These are phyloP conservation scores for Irpex rosettiformis DNA, from an alignment of 1,284 basidiomycete species.

Conservation along the genomic window DNA sequence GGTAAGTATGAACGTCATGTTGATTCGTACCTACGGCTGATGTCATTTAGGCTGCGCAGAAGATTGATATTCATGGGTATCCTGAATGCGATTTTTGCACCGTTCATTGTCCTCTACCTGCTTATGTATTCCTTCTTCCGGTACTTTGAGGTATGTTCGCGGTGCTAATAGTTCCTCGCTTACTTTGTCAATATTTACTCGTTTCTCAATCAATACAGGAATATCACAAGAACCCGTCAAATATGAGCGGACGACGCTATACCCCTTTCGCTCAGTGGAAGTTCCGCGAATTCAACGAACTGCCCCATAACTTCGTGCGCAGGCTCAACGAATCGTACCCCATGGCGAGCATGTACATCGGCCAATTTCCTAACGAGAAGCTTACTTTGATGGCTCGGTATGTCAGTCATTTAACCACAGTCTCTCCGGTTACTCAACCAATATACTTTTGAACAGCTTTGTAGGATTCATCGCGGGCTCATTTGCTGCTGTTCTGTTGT, in stretches of 20 bases:
- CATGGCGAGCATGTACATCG: slow-evolving; percentile 90
- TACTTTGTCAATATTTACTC: not conserved
- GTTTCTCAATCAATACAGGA: slow-evolving; percentile 53
- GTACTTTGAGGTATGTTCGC: slow-evolving; percentile 81
- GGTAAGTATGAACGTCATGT: slow-evolving; percentile 46
- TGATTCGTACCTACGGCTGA: not conserved
- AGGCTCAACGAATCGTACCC: slow-evolving; percentile 88
- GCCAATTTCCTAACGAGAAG: slow-evolving; percentile 96
- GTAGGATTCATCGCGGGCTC: slow-evolving; percentile 95
- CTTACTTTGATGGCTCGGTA: slow-evolving; percentile 86
- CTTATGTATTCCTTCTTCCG: slow-evolving; percentile 99
- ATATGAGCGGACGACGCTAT: slow-evolving; percentile 88
- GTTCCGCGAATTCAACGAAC: slow-evolving; percentile 98
- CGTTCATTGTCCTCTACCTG: slow-evolving; percentile 96
- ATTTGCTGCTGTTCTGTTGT: slow-evolving; percentile 90
- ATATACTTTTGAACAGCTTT: slow-evolving; percentile 54
- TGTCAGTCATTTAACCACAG: slow-evolving; percentile 21
- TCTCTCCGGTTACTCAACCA: not conserved
- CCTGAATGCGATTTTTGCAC: slow-evolving; percentile 91
- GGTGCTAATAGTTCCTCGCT: not conserved
- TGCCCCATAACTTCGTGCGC: slow-evolving; percentile 89
- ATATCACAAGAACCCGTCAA: slow-evolving; percentile 97
- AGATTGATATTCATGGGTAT: slow-evolving; percentile 96
- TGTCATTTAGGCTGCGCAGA: slow-evolving; percentile 60
- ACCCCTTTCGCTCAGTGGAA: slow-evolving; percentile 97